Conservation (phyloP, 1,284 basidiomycete species). For the Irpex sp. region DNA sequence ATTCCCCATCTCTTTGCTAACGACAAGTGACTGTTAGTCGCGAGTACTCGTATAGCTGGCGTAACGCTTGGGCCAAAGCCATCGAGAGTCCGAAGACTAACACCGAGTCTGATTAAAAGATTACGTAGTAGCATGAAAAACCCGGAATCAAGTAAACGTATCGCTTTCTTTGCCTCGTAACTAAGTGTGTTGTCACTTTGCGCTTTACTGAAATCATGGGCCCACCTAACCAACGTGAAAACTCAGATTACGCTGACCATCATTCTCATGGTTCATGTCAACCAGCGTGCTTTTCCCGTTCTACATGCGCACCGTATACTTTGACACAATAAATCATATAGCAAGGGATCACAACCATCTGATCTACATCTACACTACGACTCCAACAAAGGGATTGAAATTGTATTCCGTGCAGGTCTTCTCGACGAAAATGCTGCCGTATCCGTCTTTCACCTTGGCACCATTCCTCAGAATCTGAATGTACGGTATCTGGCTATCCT, state of each 20-base stretch:
- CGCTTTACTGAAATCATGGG: no score
- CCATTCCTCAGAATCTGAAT: conserved; percentile 26
- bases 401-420: conserved; percentile 10
- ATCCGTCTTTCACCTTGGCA: conserved; percentile 21
- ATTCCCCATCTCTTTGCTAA: not conserved
- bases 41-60: not conserved
- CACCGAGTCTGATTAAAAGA: not conserved
- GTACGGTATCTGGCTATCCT: conserved; percentile 31
- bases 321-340: not conserved
- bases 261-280: no score
- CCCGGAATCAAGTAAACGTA: no score
- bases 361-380: not conserved
- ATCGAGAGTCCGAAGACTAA: not conserved
- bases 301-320: no score
- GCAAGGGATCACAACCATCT: not conserved
- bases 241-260: no score
- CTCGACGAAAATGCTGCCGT: conserved; percentile 26
- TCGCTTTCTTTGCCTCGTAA: no score
- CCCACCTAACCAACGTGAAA: no score
- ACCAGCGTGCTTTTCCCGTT: no score
- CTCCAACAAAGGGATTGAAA: conserved; percentile 8
- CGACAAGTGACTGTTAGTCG: not conserved
- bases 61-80: not conserved
- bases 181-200: no score
- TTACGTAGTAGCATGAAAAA: not conserved